Conservation (phyloP, 1,284 basidiomycete genomes). For the Microstroma glucosiphilum region DNA sequence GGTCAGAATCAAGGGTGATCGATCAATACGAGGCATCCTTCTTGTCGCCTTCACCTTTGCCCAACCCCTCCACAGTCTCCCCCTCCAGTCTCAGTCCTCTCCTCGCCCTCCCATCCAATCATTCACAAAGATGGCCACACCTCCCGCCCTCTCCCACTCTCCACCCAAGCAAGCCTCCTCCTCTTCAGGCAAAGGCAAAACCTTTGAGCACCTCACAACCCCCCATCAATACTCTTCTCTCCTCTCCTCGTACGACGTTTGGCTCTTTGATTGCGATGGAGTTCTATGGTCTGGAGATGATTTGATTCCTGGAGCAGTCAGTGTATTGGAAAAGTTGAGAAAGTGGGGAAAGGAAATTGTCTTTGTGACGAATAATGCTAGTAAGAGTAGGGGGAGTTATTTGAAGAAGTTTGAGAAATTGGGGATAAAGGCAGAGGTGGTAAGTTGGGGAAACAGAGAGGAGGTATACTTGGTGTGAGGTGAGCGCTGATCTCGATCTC, state of each 20-base stretch:
- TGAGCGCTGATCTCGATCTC: too few relatives aligned
- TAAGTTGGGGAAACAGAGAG: constrained; percentile 53
- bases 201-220: constrained; percentile 28
- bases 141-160: neutral
- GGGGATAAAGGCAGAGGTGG: constrained; percentile 75
- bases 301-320: constrained; percentile 32
- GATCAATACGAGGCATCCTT: too few relatives aligned
- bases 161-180: neutral
- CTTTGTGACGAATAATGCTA: constrained; percentile 98
- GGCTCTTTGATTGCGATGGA: constrained; percentile 76
- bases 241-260: constrained; percentile 41
- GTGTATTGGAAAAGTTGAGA: constrained; percentile 52
- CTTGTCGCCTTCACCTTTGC: too few relatives aligned
- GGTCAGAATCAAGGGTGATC: too few relatives aligned
- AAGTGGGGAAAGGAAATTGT: constrained; percentile 72
- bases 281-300: constrained; percentile 72
- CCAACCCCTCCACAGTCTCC: too few relatives aligned
- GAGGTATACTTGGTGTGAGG: too few relatives aligned
- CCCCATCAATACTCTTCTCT: constrained; percentile 27
- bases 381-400: constrained; percentile 78
- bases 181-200: neutral
- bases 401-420: constrained; percentile 85
- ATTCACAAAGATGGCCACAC: neutral
- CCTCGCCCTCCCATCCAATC: too few relatives aligned
- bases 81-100: too few relatives aligned